These are phyloP conservation scores for Trifolium fragiferum DNA, from an alignment of 306 rosid species.

Conservation along the genomic window DNA sequence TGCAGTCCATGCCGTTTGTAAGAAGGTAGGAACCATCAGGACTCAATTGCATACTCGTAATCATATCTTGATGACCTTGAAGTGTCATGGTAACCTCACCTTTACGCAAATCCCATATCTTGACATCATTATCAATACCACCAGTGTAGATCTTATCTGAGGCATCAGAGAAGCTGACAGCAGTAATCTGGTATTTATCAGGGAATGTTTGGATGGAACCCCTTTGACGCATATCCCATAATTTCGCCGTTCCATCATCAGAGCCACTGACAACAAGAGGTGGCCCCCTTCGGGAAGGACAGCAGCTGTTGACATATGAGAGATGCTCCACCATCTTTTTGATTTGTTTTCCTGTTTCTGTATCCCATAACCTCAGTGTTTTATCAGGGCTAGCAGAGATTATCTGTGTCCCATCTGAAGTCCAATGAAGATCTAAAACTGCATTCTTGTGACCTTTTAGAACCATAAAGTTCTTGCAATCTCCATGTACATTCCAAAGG, in stretches of 20 bases:
- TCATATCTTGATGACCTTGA: conserved; percentile 97
- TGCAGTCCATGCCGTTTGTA: conserved; percentile 96
- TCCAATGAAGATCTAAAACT: conserved; percentile 96
- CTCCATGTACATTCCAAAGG: conserved; percentile 88
- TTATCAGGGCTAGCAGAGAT: conserved; percentile 89
- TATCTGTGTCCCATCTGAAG: conserved; percentile 86
- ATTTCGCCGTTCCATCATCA: conserved; percentile 92
- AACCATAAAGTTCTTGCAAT: conserved; percentile 92
- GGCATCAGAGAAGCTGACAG: conserved; percentile 89
- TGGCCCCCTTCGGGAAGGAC: conserved; percentile 93
- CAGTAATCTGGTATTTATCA: conserved; percentile 90
- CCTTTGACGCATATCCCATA: conserved; percentile 98
- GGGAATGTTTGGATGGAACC: conserved; percentile 98
- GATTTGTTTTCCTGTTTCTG: conserved; percentile 85
- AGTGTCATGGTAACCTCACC: conserved; percentile 90
- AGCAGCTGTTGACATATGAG: conserved; percentile 85
- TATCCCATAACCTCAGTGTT: conserved; percentile 96
- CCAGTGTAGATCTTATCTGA: conserved; percentile 93
- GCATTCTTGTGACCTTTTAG: conserved; percentile 96
- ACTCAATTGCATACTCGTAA: conserved; percentile 91
- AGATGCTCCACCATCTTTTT: conserved; percentile 98
- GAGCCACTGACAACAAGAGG: conserved; percentile 95
- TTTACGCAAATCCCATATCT: conserved; percentile 96
- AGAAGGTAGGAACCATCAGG: conserved; percentile 99
- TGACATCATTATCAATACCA: conserved; percentile 87